Percentiles rank a stretch among this genome's conserved stretches.
These are phyloP conservation scores for Colletotrichum chlorophyti DNA, from an alignment of 2,329 filamentous ascomycete species.

Conservation along the genomic window DNA sequence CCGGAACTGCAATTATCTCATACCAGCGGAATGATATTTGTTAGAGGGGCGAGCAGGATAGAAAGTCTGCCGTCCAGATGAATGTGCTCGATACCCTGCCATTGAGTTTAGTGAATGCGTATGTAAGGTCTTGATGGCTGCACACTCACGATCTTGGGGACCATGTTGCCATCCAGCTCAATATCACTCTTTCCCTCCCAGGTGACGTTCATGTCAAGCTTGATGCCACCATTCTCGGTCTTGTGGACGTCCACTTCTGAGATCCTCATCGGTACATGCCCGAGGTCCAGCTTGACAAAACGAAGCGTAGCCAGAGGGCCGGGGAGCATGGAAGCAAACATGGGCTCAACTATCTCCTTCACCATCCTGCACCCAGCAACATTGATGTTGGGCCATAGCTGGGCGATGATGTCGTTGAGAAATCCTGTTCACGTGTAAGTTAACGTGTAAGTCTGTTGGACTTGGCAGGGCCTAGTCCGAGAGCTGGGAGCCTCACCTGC, in stretches of 20 bases:
- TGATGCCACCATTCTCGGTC: conserved; percentile 50
- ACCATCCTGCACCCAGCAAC: conserved; percentile 49
- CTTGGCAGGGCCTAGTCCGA: background rate
- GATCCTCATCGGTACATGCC: conserved; percentile 46
- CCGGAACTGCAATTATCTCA: background rate
- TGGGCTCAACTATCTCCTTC: conserved; percentile 55
- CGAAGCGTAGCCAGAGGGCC: conserved; percentile 48
- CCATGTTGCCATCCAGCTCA: conserved; percentile 50
- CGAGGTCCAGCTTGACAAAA: conserved; percentile 54
- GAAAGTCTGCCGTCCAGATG: conserved; percentile 51
- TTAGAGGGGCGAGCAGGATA: conserved; percentile 51
- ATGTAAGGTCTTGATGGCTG: background rate
- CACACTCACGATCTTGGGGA: conserved; percentile 46
- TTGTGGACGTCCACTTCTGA: conserved; percentile 52
- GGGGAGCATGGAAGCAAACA: conserved; percentile 52
- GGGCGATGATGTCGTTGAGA: conserved; percentile 54
- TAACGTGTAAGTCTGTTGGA: background rate
- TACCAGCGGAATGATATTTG: conserved; percentile 53
- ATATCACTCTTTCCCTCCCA: conserved; percentile 56
- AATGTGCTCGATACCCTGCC: conserved; percentile 51
- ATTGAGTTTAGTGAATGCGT: conserved; percentile 14
- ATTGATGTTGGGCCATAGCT: conserved; percentile 57
- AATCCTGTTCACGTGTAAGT: conserved; percentile 40
- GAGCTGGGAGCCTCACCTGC: conserved; percentile 35
- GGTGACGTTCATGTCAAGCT: conserved; percentile 53